Conservation (phyloP, 306 rosid genomes). For the Pyrus betulifolia region DNA sequence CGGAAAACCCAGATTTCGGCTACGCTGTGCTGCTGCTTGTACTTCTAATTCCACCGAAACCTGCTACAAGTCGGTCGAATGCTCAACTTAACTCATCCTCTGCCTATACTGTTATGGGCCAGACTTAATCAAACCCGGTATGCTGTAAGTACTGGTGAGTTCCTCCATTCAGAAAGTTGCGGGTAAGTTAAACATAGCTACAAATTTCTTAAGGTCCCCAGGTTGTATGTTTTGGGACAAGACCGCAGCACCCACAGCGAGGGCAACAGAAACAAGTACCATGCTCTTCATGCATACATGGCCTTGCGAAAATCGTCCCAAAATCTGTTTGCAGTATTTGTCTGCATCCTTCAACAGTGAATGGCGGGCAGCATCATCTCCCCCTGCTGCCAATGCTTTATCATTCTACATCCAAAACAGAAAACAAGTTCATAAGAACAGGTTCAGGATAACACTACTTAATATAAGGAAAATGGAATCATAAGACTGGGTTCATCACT, state of each 20-base stretch:
- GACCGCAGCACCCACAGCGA: slow-evolving; percentile 49
- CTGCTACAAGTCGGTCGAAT: not conserved
- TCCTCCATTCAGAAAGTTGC: slow-evolving; percentile 14
- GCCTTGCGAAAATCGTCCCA: slow-evolving; percentile 47
- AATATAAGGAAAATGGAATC: not conserved
- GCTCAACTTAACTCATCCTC: not conserved
- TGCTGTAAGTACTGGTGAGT: not conserved
- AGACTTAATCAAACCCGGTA: not conserved
- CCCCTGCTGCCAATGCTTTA: slow-evolving; percentile 44
- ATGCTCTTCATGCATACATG: slow-evolving; percentile 45
- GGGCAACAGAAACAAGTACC: slow-evolving; percentile 41
- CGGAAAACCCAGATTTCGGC: not conserved
- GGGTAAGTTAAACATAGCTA: slow-evolving; percentile 34
- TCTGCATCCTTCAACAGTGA: slow-evolving; percentile 61
- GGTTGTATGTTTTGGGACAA: slow-evolving; percentile 44
- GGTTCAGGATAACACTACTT: not conserved
- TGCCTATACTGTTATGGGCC: not conserved
- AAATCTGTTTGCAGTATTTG: slow-evolving; percentile 44
- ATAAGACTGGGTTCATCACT: not conserved
- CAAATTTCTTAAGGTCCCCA: slow-evolving; percentile 49
- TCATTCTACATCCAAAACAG: slow-evolving; percentile 38
- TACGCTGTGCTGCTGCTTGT: not conserved
- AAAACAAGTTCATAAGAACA: not conserved
- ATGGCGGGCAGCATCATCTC: slow-evolving; percentile 28
- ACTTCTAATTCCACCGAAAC: not conserved